Percentiles rank a stretch among this genome's conserved stretches.
phyloP scores from a whole-genome alignment of 2,329 filamentous ascomycete species.

The Scytalidium lignicola region DNA sequence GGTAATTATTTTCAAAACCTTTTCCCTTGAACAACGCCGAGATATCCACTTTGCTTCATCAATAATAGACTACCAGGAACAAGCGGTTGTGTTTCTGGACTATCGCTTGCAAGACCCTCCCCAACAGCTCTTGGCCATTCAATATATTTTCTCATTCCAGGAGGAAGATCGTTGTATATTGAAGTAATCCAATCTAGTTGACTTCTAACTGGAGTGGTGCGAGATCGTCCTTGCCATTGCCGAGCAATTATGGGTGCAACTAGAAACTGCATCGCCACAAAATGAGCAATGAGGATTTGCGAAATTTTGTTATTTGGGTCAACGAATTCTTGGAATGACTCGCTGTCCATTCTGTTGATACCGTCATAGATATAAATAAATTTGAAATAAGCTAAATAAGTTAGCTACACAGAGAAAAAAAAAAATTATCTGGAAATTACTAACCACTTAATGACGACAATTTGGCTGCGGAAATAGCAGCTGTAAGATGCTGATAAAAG shows the following conservation, averaged over 20 bases:
- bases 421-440: conserved; percentile 1
- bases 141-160: conserved; percentile 3
- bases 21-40: too few relatives aligned
- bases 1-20: too few relatives aligned
- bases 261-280: conserved; percentile 39
- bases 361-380: conserved; percentile 36
- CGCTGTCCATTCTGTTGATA: conserved; percentile 34
- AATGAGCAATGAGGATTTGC: conserved; percentile 40
- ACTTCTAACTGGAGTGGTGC: conserved; percentile 4
- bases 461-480: conserved; percentile 34
- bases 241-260: conserved; percentile 33
- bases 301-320: conserved; percentile 34
- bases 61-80: neutral
- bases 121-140: conserved; percentile 17
- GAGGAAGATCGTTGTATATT: conserved; percentile 2
- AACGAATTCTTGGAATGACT: conserved; percentile 38
- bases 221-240: conserved; percentile 20
- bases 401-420: neutral
- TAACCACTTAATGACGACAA: conserved; percentile 19
- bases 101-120: conserved; percentile 5
- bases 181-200: conserved; percentile 10
- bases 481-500: conserved; percentile 40
- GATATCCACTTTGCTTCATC: too few relatives aligned
- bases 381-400: conserved; percentile 30
- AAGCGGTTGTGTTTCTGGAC: conserved; percentile 2